phyloP scores from a whole-genome alignment of 176 grass and related monocot species.

The Puccinellia tenuiflora region DNA sequence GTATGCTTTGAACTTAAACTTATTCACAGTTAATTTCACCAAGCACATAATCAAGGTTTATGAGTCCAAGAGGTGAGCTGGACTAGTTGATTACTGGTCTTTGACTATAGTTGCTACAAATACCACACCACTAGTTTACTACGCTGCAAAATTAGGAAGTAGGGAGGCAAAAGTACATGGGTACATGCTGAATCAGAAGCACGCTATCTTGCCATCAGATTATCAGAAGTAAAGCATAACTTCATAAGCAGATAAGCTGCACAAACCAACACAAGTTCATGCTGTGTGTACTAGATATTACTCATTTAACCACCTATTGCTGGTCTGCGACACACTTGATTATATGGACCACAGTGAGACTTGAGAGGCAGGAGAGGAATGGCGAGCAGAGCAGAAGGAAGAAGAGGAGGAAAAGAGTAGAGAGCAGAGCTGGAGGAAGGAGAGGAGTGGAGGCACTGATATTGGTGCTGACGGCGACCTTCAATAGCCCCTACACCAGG shows the following conservation, averaged over 20 bases:
- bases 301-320: background rate
- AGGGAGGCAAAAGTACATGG: background rate
- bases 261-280: background rate
- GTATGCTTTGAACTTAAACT: background rate
- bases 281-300: background rate
- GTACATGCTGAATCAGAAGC: conserved; percentile 5
- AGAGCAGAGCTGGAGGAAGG: background rate
- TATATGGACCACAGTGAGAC: background rate
- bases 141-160: background rate
- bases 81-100: background rate
- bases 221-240: background rate
- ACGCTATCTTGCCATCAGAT: background rate
- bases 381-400: background rate
- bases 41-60: background rate
- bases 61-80: background rate
- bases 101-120: background rate
- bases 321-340: background rate
- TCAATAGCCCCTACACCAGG: too few relatives aligned
- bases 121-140: background rate
- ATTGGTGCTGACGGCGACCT: background rate
- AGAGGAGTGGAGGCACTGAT: background rate
- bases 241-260: background rate
- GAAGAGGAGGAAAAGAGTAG: background rate
- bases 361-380: background rate
- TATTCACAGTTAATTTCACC: background rate